Evolutionary conservation across 768 basidiomycete species (phyloP).

Genomic region (Calocybe indica): DNA sequence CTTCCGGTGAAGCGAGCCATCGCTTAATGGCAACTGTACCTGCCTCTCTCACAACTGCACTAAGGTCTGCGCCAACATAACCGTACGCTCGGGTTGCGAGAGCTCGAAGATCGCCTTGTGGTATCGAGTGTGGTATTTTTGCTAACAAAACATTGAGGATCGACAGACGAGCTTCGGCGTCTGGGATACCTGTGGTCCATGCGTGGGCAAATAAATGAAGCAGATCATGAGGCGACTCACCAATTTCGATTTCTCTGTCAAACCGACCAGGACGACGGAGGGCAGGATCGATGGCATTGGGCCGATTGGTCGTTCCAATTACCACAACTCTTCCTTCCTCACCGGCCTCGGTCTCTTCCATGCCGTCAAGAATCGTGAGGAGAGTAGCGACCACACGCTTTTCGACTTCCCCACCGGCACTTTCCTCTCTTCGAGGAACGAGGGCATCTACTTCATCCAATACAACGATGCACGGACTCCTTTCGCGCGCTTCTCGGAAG

Average conservation of each 20-base stretch:
- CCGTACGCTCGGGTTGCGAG: slow-evolving; percentile 85
- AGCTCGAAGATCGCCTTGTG: slow-evolving; percentile 49
- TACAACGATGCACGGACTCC: slow-evolving; percentile 89
- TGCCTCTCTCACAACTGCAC: slow-evolving; percentile 88
- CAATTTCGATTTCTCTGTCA: slow-evolving; percentile 94
- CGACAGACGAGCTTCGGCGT: slow-evolving; percentile 73
- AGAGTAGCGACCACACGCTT: slow-evolving; percentile 93
- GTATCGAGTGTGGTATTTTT: slow-evolving; percentile 73
- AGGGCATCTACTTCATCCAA: slow-evolving; percentile 96
- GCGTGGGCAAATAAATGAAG: slow-evolving; percentile 1
- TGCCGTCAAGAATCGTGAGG: slow-evolving; percentile 91
- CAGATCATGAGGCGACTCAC: slow-evolving; percentile 29
- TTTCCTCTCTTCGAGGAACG: slow-evolving; percentile 85
- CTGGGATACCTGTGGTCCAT: slow-evolving; percentile 67
- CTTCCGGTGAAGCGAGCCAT: slow-evolving; percentile 39
- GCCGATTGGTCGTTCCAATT: slow-evolving; percentile 93
- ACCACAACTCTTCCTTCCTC: slow-evolving; percentile 72
- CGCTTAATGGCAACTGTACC: slow-evolving; percentile 90
- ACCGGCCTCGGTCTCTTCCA: slow-evolving; percentile 46
- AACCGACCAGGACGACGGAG: slow-evolving; percentile 86
- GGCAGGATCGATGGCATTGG: slow-evolving; percentile 94
- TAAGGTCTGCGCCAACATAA: slow-evolving; percentile 94
- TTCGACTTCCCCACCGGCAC: slow-evolving; percentile 91
- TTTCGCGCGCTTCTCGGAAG: slow-evolving; percentile 75
- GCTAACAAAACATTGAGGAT: slow-evolving; percentile 84